Evolutionary conservation across 306 rosid genomes (phyloP).

Genomic region (Glycyrrhiza uralensis): DNA sequence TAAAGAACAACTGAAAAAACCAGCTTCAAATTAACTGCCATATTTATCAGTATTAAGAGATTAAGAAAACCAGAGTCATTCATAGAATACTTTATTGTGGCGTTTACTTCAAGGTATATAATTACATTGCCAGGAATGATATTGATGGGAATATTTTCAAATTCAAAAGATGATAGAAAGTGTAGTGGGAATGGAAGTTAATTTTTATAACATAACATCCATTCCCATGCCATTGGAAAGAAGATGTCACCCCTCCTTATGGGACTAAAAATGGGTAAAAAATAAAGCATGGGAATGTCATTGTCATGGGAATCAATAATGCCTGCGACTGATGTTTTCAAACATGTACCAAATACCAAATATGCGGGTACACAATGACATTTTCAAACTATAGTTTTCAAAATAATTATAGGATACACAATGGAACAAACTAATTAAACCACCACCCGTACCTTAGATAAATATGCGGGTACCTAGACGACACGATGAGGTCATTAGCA

Average conservation of each 20-base stretch:
- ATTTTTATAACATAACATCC: not conserved
- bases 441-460: slow-evolving; percentile 45
- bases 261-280: not conserved
- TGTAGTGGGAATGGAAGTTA: not conserved
- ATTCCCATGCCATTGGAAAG: not conserved
- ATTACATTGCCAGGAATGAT: not conserved
- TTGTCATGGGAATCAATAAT: not conserved
- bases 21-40: not conserved
- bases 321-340: not conserved
- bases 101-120: not conserved
- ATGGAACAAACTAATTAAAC: not conserved
- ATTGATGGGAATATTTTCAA: not conserved
- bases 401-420: not conserved
- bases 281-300: not conserved
- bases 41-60: not conserved
- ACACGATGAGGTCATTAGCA: slow-evolving; percentile 51
- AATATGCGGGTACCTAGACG: slow-evolving; percentile 39
- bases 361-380: too few relatives aligned
- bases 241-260: not conserved
- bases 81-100: not conserved
- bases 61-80: not conserved
- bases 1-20: slow-evolving; percentile 6
- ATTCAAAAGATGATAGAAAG: not conserved
- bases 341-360: not conserved
- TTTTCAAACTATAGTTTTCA: too few relatives aligned